Evolutionary conservation across 148 eudicot genomes (phyloP), one percentile per base, ranked within the genome.

Genomic region (Rhododendron ovatum): DNA sequence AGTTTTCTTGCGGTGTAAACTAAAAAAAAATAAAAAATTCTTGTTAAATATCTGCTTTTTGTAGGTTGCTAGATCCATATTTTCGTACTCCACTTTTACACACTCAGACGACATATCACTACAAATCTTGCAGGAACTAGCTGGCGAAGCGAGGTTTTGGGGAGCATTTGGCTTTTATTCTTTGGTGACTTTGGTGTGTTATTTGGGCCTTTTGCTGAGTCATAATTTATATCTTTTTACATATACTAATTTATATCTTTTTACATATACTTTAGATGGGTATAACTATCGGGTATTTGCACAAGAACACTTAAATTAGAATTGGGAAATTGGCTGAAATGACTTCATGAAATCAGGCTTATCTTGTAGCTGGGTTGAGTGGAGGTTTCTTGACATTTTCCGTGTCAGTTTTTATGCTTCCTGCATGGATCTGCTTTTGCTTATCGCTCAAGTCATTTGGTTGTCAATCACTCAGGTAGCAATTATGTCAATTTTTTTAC

Each of bases 121-220:
- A 26, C 83, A 79, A 77, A 77, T 82, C 51, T 87, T 91, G 87
- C 93, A 97, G 98, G 94, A 90, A 71, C 88, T 89, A 84, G 93
- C 84, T 84, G 91, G 87, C 77, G 96, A 94, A 88, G 93, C 92
- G 82, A 89, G 92, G 86, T 95, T 95, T 88, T 97, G 96, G 98
- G 99, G 99, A 91, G 96, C 95, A 78, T 97, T 91, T 93, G 99
- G 98, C 76, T 91, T 88, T 80, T 97, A 97, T 90, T 90, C 96
- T 83, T 57, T 94, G 71, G 74, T 93, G 20, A 95, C 95, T 43
- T 77, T 92, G 96, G 99, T 97, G 88, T 88, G 95, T 86, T 24
- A 76, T 55, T n/a, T 28, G 65, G 3, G 82, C 78, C 51, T 81
- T 11, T 47, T 24, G 30, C 78, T 41, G 35, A 53, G 3, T n/a